These are phyloP conservation scores for Lantana camara DNA, from an alignment of 257 asterid species.

Conservation along the genomic window DNA sequence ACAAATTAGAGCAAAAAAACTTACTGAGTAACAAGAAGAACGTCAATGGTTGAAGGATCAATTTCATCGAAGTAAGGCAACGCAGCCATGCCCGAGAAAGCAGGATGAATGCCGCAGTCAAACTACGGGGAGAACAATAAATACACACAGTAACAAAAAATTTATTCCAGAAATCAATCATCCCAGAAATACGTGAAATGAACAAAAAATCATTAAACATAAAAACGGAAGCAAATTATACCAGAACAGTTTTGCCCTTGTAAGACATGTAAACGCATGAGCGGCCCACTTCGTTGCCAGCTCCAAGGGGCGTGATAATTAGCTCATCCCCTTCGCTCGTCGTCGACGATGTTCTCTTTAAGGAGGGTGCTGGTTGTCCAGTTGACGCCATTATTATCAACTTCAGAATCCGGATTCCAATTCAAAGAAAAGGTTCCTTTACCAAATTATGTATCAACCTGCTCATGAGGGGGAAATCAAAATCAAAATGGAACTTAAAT, in stretches of 20 bases:
- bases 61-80: conserved; percentile 97
- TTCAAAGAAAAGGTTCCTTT: conserved; percentile 1
- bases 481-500: not conserved
- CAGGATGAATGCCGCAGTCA: conserved; percentile 98
- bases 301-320: conserved; percentile 87
- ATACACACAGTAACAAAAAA: not conserved
- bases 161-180: not conserved
- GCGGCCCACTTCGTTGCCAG: conserved; percentile 97
- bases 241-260: conserved; percentile 91
- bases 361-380: conserved; percentile 46
- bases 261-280: conserved; percentile 88
- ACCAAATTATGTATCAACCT: conserved; percentile 9
- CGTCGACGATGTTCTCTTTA: conserved; percentile 51
- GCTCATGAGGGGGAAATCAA: not conserved
- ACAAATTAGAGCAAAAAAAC: conserved; percentile 15
- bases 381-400: conserved; percentile 58
- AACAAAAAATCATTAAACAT: not conserved
- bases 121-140: conserved; percentile 44
- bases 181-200: not conserved
- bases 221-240: conserved; percentile 21
- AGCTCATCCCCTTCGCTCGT: conserved; percentile 86
- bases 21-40: conserved; percentile 93
- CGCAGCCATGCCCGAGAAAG: conserved; percentile 94
- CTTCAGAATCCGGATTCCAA: conserved; percentile 10
- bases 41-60: conserved; percentile 82